Conservation (phyloP, 2,329 filamentous ascomycete genomes). For the Furcasterigmium sp. region DNA sequence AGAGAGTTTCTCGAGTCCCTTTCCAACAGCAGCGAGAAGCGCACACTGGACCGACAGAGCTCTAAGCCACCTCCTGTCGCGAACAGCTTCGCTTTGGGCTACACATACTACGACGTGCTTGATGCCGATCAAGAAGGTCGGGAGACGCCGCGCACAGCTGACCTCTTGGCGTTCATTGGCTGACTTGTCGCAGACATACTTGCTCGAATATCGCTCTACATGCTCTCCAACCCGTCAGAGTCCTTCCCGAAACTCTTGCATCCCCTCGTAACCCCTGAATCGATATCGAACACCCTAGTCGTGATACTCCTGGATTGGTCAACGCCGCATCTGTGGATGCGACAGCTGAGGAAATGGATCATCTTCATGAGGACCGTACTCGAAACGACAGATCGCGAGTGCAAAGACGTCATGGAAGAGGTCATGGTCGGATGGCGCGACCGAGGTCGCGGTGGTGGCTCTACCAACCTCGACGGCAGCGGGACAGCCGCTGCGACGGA, state of each 20-base stretch:
- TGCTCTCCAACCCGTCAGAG: slow-evolving; percentile 78
- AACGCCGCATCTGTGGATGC: slow-evolving; percentile 87
- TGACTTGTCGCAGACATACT: slow-evolving; percentile 62
- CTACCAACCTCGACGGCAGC: slow-evolving; percentile 58
- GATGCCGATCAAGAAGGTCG: slow-evolving; percentile 89
- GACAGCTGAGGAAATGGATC: slow-evolving; percentile 86
- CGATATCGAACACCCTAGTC: slow-evolving; percentile 80
- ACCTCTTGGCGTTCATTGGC: slow-evolving; percentile 3
- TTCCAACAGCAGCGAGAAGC: slow-evolving; percentile 47
- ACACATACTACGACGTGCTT: slow-evolving; percentile 91
- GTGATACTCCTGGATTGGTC: slow-evolving; percentile 95
- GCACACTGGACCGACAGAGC: slow-evolving; percentile 48
- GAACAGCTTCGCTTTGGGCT: slow-evolving; percentile 87
- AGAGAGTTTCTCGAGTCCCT: slow-evolving; percentile 73
- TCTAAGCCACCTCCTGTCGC: slow-evolving; percentile 71
- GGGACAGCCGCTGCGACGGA: slow-evolving; percentile 54
- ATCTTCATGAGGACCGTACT: slow-evolving; percentile 74
- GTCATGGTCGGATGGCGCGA: slow-evolving; percentile 77
- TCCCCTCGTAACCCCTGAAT: slow-evolving; percentile 77
- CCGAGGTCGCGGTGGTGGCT: slow-evolving; percentile 60
- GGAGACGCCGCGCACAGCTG: slow-evolving; percentile 8
- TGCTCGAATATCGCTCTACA: slow-evolving; percentile 82
- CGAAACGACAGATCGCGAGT: slow-evolving; percentile 66
- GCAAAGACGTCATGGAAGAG: slow-evolving; percentile 81
- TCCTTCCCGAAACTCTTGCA: slow-evolving; percentile 78